These are phyloP conservation scores for Leucaena leucocephala DNA, from an alignment of 306 rosid genomes.

Conservation along the genomic window DNA sequence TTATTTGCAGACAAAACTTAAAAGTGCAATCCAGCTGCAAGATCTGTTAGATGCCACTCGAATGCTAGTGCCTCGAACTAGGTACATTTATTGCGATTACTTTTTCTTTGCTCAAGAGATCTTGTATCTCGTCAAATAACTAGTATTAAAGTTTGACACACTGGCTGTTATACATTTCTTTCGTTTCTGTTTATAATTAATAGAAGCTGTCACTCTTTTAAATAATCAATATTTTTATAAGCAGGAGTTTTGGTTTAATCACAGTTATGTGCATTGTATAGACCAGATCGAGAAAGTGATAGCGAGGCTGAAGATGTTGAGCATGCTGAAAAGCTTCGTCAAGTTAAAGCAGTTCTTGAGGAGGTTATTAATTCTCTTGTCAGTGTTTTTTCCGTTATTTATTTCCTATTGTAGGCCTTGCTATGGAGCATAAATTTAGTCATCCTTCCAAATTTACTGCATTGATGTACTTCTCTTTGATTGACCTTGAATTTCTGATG, in stretches of 20 bases:
- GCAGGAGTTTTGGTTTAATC: conserved; percentile 32
- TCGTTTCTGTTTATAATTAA: conserved; percentile 9
- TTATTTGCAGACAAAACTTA: conserved; percentile 80
- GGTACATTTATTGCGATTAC: conserved; percentile 52
- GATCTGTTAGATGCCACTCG: conserved; percentile 97
- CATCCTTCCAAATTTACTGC: conserved; percentile 15
- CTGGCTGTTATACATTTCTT: conserved; percentile 10
- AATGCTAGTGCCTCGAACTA: conserved; percentile 83
- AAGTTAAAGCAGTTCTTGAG: conserved; percentile 99
- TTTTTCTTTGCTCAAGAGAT: neutral
- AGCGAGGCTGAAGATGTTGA: conserved; percentile 95
- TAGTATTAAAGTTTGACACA: neutral
- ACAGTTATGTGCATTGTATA: conserved; percentile 45
- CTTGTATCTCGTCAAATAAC: neutral
- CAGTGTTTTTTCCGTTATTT: conserved; percentile 28
- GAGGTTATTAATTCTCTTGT: conserved; percentile 62
- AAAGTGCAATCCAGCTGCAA: conserved; percentile 97
- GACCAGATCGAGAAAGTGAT: conserved; percentile 87
- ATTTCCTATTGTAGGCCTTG: conserved; percentile 27
- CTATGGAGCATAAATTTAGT: conserved; percentile 12
- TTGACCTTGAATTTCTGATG: conserved; percentile 20
- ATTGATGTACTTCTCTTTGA: conserved; percentile 7
- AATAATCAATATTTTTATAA: conserved; percentile 23
- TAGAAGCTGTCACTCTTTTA: conserved; percentile 21
- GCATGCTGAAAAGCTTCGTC: conserved; percentile 98